Base-by-base conservation (phyloP, 768 basidiomycete species). In the Porpolomopsis calyptriformis region DNA sequence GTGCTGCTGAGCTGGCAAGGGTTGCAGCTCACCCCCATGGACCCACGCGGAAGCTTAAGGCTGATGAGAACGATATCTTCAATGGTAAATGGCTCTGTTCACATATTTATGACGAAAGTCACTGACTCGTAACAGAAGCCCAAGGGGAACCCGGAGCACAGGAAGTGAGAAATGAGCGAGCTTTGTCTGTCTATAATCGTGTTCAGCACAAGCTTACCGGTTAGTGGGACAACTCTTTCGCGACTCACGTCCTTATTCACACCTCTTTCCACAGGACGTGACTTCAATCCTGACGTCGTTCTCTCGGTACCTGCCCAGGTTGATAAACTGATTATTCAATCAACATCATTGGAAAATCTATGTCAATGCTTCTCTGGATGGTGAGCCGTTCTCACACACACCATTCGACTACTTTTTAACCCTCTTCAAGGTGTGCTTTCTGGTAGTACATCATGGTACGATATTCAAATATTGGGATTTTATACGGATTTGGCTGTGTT, bases 331-430 rank as follows among this genome's bases (percentile, higher is more conserved):
- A 97, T 99, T 51, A 74, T 82, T 51, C 90, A 98, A 61, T 90
- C 96, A 4, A 96, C 87, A 3, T 83, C 88, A 11, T 62, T 97
- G 36, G 93, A 97, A 63, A 96, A 98, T 61, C 77, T 98, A 2
- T 96, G 91, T 61, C 93, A 94, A 60, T 92, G 90, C 57, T 96
- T 94, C 70, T 87, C 90, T 50, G 92, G 92, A 61, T 94, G 91
- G 92, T 84, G 5, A n/a, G 1, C 19, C 36, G 24, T 24, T 45
- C 40, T 46, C 25, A 46, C 9, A 47, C 27, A 24, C 9, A 44
- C 19, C 36, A 23, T 5, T 43, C 42, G n/a, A 10, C 35, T 16
- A n/a, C 19, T 39, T 22, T 12, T 27, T n/a, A 16, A 19, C 36
- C 8, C 27, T 25, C 11, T 35, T 25, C 9, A 48, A 76, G 74